Conservation (phyloP, 2,329 filamentous ascomycete species). For the Thelonectria blattea region DNA sequence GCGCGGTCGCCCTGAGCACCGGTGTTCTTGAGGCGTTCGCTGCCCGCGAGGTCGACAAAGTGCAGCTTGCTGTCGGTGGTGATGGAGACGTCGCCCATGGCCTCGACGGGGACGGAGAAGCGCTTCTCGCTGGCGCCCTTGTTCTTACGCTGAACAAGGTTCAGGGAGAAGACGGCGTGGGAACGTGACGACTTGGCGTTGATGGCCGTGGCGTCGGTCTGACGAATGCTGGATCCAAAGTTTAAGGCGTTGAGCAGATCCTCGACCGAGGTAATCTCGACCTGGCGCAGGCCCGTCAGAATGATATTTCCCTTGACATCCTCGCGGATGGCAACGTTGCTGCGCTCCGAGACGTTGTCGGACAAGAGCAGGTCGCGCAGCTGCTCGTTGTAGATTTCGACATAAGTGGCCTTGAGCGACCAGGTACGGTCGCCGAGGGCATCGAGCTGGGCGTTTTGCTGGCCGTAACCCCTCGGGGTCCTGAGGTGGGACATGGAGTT, state of each 20-base stretch:
- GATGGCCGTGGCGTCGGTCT: slow-evolving; percentile 95
- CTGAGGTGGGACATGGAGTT: slow-evolving; percentile 79
- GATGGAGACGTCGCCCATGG: slow-evolving; percentile 69
- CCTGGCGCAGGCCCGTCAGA: slow-evolving; percentile 85
- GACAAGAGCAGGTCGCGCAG: slow-evolving; percentile 87
- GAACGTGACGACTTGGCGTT: slow-evolving; percentile 98
- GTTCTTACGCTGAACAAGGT: slow-evolving; percentile 83
- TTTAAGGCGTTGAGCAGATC: slow-evolving; percentile 89
- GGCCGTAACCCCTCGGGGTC: slow-evolving; percentile 74
- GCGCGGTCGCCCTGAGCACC: slow-evolving; percentile 93
- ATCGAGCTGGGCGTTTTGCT: slow-evolving; percentile 43
- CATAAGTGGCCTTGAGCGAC: slow-evolving; percentile 92
- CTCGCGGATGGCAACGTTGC: slow-evolving; percentile 87
- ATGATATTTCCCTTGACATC: slow-evolving; percentile 94
- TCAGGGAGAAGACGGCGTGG: slow-evolving; percentile 95
- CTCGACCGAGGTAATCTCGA: slow-evolving; percentile 88
- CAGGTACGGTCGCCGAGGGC: slow-evolving; percentile 76
- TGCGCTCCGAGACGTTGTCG: slow-evolving; percentile 78
- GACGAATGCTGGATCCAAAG: slow-evolving; percentile 91
- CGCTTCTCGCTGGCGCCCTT: slow-evolving; percentile 75
- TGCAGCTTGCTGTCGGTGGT: slow-evolving; percentile 98
- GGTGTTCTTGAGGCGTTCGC: slow-evolving; percentile 96
- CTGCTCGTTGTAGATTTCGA: slow-evolving; percentile 98
- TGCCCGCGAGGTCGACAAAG: slow-evolving; percentile 96
- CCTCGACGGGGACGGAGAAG: slow-evolving; percentile 83